Percentiles rank a stretch among this genome's conserved stretches.
phyloP scores from a whole-genome alignment of 768 basidiomycete species.

The Multifurca ochricompacta region DNA sequence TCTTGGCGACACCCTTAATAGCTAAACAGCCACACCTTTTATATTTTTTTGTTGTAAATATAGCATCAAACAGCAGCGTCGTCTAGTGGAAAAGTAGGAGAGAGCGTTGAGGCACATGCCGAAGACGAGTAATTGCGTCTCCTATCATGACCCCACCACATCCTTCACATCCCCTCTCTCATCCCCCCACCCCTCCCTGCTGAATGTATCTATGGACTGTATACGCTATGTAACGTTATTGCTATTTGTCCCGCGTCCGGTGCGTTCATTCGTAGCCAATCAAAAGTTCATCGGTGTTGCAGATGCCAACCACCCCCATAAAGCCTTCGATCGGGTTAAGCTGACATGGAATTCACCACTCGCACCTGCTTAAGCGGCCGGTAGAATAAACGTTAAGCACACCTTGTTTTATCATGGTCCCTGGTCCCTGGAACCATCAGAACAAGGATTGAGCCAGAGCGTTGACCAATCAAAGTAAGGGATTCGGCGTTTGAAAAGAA shows the following conservation, averaged over 20 bases:
- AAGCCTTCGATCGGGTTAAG: background rate
- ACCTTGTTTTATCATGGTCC: too few relatives aligned
- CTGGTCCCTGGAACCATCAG: too few relatives aligned
- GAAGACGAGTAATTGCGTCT: conserved; percentile 13
- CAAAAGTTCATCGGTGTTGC: background rate
- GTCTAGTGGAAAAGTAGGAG: conserved; percentile 18
- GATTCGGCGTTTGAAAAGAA: too few relatives aligned
- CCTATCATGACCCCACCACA: too few relatives aligned
- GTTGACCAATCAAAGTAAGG: too few relatives aligned
- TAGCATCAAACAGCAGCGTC: conserved; percentile 20
- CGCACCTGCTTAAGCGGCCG: too few relatives aligned
- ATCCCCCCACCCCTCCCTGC: too few relatives aligned
- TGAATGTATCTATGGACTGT: conserved; percentile 16
- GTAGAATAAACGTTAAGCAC: too few relatives aligned
- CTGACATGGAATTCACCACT: too few relatives aligned
- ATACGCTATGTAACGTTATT: conserved; percentile 18
- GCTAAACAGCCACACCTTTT: background rate
- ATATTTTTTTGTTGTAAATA: background rate
- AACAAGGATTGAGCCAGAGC: too few relatives aligned
- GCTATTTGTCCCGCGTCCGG: conserved; percentile 9
- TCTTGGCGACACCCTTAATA: background rate
- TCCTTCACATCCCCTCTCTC: background rate
- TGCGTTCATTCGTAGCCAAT: background rate
- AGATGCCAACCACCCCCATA: background rate
- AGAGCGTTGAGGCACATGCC: conserved; percentile 5